phyloP scores from a whole-genome alignment of 2,329 filamentous ascomycete species.

The Arachnopeziza araneosa region DNA sequence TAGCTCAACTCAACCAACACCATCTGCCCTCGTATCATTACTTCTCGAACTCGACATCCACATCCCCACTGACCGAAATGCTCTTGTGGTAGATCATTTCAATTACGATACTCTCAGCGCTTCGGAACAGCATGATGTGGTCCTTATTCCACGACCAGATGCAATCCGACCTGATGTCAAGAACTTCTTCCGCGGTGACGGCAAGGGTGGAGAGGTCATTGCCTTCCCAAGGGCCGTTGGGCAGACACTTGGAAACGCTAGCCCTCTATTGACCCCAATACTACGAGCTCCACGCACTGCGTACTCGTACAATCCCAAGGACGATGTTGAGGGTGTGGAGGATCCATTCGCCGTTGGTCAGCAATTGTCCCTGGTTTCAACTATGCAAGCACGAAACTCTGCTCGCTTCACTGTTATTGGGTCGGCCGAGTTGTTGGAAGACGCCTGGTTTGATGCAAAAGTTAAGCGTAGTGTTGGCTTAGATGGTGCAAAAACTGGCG shows the following conservation, averaged over 20 bases:
- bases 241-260: constrained; percentile 71
- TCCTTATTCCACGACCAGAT: constrained; percentile 68
- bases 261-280: constrained; percentile 73
- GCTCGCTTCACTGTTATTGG: constrained; percentile 83
- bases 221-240: constrained; percentile 79
- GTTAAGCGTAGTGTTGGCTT: constrained; percentile 49
- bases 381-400: constrained; percentile 87
- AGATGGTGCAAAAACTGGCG: constrained; percentile 42
- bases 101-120: constrained; percentile 77
- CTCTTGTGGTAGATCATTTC: constrained; percentile 91
- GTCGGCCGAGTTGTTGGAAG: constrained; percentile 78
- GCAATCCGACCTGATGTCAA: constrained; percentile 62
- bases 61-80: constrained; percentile 78
- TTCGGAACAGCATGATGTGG: constrained; percentile 78
- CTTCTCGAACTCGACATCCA: constrained; percentile 85
- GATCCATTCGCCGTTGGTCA: constrained; percentile 79
- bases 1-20: constrained; percentile 63
- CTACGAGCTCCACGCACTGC: constrained; percentile 77
- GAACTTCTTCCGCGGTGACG: constrained; percentile 67
- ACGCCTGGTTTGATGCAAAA: constrained; percentile 81
- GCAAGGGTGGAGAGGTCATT: constrained; percentile 49
- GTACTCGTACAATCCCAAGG: constrained; percentile 92
- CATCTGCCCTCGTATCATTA: constrained; percentile 68
- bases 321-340: constrained; percentile 66
- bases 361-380: constrained; percentile 80